Percentiles rank a stretch among this genome's conserved stretches.
These are phyloP conservation scores for Lipomyces kockii DNA, from an alignment of 805 yeast genomes.

Conservation along the genomic window DNA sequence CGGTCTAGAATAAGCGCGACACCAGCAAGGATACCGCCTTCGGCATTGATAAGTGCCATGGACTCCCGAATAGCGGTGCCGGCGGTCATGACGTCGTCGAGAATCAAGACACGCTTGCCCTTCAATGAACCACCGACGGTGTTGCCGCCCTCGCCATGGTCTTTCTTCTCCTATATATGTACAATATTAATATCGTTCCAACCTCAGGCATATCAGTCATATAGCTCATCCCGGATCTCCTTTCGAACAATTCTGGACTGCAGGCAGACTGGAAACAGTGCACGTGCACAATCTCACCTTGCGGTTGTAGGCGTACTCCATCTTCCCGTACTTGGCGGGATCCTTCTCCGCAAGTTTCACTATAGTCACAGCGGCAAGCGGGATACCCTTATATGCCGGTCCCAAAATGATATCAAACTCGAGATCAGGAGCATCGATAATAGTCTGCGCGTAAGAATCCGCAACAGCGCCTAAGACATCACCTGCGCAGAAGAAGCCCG, in stretches of 20 bases:
- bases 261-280: neutral
- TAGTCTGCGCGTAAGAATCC: constrained; percentile 85
- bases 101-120: constrained; percentile 76
- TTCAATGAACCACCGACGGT: constrained; percentile 83
- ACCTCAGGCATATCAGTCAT: neutral
- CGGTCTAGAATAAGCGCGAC: constrained; percentile 91
- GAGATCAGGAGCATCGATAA: constrained; percentile 69
- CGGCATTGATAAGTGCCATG: constrained; percentile 70
- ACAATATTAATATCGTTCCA: neutral
- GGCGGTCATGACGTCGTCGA: constrained; percentile 98
- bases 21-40: constrained; percentile 77
- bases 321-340: constrained; percentile 63
- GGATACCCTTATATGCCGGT: constrained; percentile 98
- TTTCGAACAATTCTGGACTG: neutral
- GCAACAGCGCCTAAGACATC: constrained; percentile 78
- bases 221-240: neutral
- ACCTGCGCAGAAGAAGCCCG: constrained; percentile 88
- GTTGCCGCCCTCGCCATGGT: constrained; percentile 97
- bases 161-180: constrained; percentile 70
- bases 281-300: constrained; percentile 50
- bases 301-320: constrained; percentile 93
- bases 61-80: constrained; percentile 98
- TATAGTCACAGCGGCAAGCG: constrained; percentile 89
- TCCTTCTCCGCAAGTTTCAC: constrained; percentile 91
- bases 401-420: constrained; percentile 93